A percentile compares a stretch with the other conserved stretches of the same genome.
These are phyloP conservation scores for Coemansia sp. DNA, from an alignment of 192 early-diverging fungal genomes.

Conservation along the genomic window DNA sequence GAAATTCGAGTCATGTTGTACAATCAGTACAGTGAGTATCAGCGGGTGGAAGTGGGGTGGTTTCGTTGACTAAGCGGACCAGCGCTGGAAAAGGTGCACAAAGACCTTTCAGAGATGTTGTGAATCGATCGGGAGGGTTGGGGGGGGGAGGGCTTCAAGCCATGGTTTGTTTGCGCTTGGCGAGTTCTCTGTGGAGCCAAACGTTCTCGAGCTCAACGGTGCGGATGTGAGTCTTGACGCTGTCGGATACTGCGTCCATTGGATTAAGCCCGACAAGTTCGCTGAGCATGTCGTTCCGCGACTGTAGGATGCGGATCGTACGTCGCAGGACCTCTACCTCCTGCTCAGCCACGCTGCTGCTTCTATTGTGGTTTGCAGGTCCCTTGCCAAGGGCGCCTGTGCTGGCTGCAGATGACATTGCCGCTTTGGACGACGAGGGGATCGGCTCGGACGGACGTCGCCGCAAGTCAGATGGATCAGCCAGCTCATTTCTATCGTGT, in stretches of 20 bases:
- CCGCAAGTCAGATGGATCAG: background rate
- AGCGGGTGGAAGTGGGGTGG: no score
- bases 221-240: slow-evolving; percentile 27
- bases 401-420: no score
- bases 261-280: slow-evolving; percentile 30
- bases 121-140: no score
- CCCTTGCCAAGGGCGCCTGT: background rate
- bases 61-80: no score
- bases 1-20: no score
- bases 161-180: background rate
- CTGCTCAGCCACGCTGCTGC: slow-evolving; percentile 3
- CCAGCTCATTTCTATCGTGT: background rate
- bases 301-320: slow-evolving; percentile 29
- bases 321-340: slow-evolving; percentile 32
- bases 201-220: slow-evolving; percentile 54
- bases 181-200: slow-evolving; percentile 41
- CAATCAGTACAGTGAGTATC: no score
- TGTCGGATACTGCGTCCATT: slow-evolving; percentile 26
- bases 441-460: slow-evolving; percentile 29
- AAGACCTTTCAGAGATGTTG: background rate
- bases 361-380: background rate
- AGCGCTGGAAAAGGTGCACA: background rate
- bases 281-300: slow-evolving; percentile 43
- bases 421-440: background rate
- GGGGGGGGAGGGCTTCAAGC: background rate